These are phyloP conservation scores for Kodamaea suecica DNA, from an alignment of 1,139 yeast genomes.

Conservation along the genomic window DNA sequence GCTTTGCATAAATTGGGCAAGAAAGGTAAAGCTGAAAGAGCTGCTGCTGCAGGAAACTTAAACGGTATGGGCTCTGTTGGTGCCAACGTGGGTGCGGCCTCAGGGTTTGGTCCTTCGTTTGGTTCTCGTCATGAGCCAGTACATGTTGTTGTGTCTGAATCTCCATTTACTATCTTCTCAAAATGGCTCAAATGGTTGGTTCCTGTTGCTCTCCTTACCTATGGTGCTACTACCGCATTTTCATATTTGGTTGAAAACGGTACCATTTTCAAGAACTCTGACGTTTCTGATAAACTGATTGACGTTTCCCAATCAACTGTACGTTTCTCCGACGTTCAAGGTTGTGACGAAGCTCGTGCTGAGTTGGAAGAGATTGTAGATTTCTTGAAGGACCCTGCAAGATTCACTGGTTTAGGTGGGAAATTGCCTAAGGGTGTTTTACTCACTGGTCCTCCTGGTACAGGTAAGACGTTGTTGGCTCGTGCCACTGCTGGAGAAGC, in stretches of 20 bases:
- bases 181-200: slow-evolving; percentile 90
- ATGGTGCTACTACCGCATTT: slow-evolving; percentile 73
- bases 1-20: slow-evolving; percentile 81
- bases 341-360: slow-evolving; percentile 97
- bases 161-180: slow-evolving; percentile 70
- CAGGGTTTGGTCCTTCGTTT: slow-evolving; percentile 29
- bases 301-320: slow-evolving; percentile 88
- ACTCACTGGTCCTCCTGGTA: slow-evolving; percentile 98
- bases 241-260: slow-evolving; percentile 83
- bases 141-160: slow-evolving; percentile 86
- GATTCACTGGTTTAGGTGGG: slow-evolving; percentile 95
- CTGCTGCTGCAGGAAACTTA: slow-evolving; percentile 30
- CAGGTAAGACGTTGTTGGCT: slow-evolving; percentile 96
- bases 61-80: slow-evolving; percentile 17
- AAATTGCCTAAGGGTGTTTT: slow-evolving; percentile 95
- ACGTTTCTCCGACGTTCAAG: slow-evolving; percentile 88
- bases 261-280: slow-evolving; percentile 73
- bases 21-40: slow-evolving; percentile 68
- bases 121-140: slow-evolving; percentile 69
- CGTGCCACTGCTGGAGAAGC: slow-evolving; percentile 99
- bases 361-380: slow-evolving; percentile 97
- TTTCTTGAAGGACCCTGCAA: slow-evolving; percentile 91
- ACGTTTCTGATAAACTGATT: slow-evolving; percentile 69
- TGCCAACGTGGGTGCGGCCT: slow-evolving; percentile 19
- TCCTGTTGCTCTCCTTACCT: slow-evolving; percentile 69